A percentile compares a stretch with the other conserved stretches of the same genome.
Evolutionary conservation across 1,284 basidiomycete genomes (phyloP).

Genomic region (Ceratobasidium sp.): DNA sequence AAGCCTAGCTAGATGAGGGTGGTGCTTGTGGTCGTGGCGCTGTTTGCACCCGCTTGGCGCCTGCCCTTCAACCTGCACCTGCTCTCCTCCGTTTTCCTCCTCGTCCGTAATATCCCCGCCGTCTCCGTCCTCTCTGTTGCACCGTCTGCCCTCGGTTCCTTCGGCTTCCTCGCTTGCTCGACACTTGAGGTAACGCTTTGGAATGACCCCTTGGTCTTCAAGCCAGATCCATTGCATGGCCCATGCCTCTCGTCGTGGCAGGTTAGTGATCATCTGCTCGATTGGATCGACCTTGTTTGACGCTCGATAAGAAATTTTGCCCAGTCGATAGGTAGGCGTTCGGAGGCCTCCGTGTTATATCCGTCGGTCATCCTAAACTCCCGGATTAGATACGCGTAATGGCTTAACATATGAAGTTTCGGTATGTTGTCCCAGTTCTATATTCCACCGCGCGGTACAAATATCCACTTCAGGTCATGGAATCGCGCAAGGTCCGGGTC

Average conservation of each 20-base stretch:
- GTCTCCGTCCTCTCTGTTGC: not conserved
- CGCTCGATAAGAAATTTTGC: conserved; percentile 37
- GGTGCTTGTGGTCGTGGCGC: not conserved
- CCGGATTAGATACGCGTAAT: conserved; percentile 27
- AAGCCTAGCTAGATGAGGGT: not conserved
- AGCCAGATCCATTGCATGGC: not conserved
- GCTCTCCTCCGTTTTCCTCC: not conserved
- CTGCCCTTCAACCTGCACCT: not conserved
- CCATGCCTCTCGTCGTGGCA: conserved; percentile 22
- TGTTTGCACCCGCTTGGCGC: no score
- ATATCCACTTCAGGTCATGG: conserved; percentile 48
- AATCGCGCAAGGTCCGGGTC: conserved; percentile 46
- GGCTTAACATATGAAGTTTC: conserved; percentile 43
- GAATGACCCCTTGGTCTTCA: not conserved
- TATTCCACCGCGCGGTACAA: conserved; percentile 19
- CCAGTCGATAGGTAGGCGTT: conserved; percentile 43
- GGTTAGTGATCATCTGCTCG: conserved; percentile 31
- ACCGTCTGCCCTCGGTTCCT: not conserved
- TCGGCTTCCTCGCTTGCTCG: no score
- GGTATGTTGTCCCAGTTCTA: conserved; percentile 19
- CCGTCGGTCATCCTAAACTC: conserved; percentile 38
- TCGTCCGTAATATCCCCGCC: not conserved
- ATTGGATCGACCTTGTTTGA: conserved; percentile 21
- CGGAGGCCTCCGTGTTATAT: conserved; percentile 44
- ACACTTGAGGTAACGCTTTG: not conserved